Evolutionary conservation across 192 early-diverging fungal species (phyloP), one percentile per base, ranked within the genome.

Genomic region (Backusella liffmaniae): DNA sequence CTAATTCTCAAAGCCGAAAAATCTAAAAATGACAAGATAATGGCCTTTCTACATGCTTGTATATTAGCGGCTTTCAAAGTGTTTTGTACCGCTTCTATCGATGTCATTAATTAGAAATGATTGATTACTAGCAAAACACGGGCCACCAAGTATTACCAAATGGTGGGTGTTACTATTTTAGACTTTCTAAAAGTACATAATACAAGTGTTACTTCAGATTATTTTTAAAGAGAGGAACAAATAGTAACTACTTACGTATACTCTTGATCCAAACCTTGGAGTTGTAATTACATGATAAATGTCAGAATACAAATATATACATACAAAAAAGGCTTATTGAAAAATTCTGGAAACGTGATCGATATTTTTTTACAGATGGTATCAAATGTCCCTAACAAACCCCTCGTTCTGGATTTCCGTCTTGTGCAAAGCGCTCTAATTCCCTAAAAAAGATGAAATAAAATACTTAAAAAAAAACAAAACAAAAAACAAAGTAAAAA

Each of bases 61-160:
- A 49, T 49, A 49, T n/a, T 49, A 49, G 7, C n/a, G 18, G 15
- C 15, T 44, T 16, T 44, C 42, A 44, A 44, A 44, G 16, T 16
- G 4, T 49, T 16, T 49, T n/a, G 15, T n/a, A 49, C 1, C 0
- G 18, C 26, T 62, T 62, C 56, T 62, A 3, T 4, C 26, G 23
- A 23, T 62, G 26, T 3, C 26, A 62, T 62, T 62, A 29, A 9
- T 29, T 62, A 62, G 23, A 62, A 29, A 62, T 29, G 12, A 29
- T 12, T 62, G 56, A n/a, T 26, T 10, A 59, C 23, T 62, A 62
- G 12, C 9, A 26, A 62, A 62, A 62, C 56, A 62, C 56, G 56
- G 56, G 56, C 56, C 56, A 62, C 56, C 26, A 62, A 62, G 56
- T 62, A 62, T 62, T 62, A 62, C 56, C 56, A 62, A 62, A 62